Base-by-base conservation (phyloP, 1,284 basidiomycete species). In the Marasmius sp. region DNA sequence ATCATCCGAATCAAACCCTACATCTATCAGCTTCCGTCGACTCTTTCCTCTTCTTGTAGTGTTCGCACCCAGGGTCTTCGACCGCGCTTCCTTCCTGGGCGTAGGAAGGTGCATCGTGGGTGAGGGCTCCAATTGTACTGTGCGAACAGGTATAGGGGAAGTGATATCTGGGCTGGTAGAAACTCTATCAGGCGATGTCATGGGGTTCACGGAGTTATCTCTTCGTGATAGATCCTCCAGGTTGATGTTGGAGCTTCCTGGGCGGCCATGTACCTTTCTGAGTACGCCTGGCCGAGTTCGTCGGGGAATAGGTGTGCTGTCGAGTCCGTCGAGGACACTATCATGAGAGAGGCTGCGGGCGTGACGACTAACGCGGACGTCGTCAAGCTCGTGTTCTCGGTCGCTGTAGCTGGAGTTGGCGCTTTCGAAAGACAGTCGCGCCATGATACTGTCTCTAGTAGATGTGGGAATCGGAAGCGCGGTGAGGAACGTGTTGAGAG, bases 41-140 rank as follows among this genome's bases (percentile, higher is more conserved):
- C 41, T 52, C 36, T 57, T 61, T 18, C 38, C 53, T 33, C 38
- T 20, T 38, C 14, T 14, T 43, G 27, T 27, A 27, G 27, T 16
- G 14, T 41, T 12, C n/a, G 43, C 34, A 14, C 47, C 39, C 36
- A 57, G 20, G 3, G 36, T 27, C 58, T n/a, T 41, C 20, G 55
- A 57, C 20, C 50, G 51, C n/a, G 54, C 56, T 27, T 27, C 27
- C n/a, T 16, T 48, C 9, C n/a, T 39, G 5, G 37, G 52, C 38
- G 64, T 63, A 2, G 84, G 84, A 41, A 85, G 68, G 60, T 79
- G 72, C 84, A 85, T 85, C 14, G 61, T 71, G 20, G 82, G 79
- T 2, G 81, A 82, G 5, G 84, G 83, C 68, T 85, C 82, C 69
- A 83, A 66, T 67, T 85, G 84, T 16, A 76, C 72, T 9, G 83